Evolutionary conservation across 108 stramenopile species (phyloP), one percentile per base, ranked within the genome.

Genomic region (Pseudonitzschia delicatissima): DNA sequence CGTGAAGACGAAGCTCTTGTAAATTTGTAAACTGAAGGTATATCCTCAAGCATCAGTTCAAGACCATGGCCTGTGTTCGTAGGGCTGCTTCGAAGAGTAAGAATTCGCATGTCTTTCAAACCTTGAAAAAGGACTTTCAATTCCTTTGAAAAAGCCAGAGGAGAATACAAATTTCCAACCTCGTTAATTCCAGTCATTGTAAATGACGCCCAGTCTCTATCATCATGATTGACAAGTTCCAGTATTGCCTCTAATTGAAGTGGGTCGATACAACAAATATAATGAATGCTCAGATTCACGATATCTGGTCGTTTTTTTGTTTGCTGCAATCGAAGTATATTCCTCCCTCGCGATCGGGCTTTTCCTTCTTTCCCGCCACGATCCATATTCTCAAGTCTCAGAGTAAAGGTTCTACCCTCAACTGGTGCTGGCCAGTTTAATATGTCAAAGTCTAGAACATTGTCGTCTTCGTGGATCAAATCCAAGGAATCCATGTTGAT

Each of bases 101-200:
- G 64, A 15, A 42, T 1, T 18, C 66, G 23, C 1, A 73, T 31
- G 12, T 27, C 26, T 37, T 57, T 25, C 0, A 73, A 34, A 35
- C 45, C 72, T 8, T 42, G 0, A 42, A 66, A 73, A 3, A 73
- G 44, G n/a, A 18, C n/a, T 6, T 15, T 23, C 15, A 66, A 29
- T 29, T 57, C 53, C 33, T 73, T 64, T 23, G 39, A 33, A 0
- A 64, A 49, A 29, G 57, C 53, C 11, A 5, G 29, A 0, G 72
- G 64, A 11, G 39, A 57, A 39, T 66, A 59, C 9, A 66, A 65
- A 25, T 66, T 64, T 9, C 33, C 42, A 7, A 58, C 31, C 20
- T 57, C 52, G 55, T 66, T 66, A 12, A 73, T 66, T 39, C 64
- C 72, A 18, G 55, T 21, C 57, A 73, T 58, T 35, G 72, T 73